A percentile compares a stretch with the other conserved stretches of the same genome.
These are phyloP conservation scores for Ophiostoma populinum DNA, from an alignment of 2,329 filamentous ascomycete genomes.

Conservation along the genomic window DNA sequence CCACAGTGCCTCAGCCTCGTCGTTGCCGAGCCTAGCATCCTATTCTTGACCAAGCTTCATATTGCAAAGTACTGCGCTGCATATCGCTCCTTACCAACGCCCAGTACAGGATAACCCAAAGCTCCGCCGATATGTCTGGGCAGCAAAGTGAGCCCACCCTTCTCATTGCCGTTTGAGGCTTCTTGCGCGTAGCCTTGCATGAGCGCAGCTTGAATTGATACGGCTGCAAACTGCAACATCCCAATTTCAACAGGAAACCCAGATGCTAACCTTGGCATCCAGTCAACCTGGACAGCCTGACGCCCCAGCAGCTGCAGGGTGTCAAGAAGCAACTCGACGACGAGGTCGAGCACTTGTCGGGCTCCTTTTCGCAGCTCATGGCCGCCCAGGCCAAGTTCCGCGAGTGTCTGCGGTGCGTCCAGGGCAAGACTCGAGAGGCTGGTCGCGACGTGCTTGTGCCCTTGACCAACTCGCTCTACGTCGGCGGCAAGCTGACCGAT, in stretches of 20 bases:
- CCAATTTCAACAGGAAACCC: not conserved
- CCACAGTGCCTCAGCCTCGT: too few species aligned
- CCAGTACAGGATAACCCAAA: too few species aligned
- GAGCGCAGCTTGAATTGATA: not conserved
- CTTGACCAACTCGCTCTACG: constrained; percentile 85
- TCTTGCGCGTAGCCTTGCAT: not conserved
- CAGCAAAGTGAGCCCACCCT: constrained; percentile 1
- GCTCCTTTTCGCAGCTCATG: constrained; percentile 77
- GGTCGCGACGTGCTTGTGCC: constrained; percentile 64
- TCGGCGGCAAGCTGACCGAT: constrained; percentile 62
- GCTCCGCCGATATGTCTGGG: not conserved
- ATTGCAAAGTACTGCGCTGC: not conserved
- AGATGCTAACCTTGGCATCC: too few species aligned
- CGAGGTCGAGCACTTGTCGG: constrained; percentile 85
- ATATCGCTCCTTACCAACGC: too few species aligned
- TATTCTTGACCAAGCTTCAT: too few species aligned
- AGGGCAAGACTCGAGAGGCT: constrained; percentile 17
- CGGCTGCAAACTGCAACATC: not conserved
- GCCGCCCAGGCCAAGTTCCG: constrained; percentile 81
- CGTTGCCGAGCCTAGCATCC: too few species aligned
- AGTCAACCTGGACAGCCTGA: constrained; percentile 58
- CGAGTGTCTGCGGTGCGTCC: constrained; percentile 70
- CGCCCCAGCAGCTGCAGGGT: constrained; percentile 67
- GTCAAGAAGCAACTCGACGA: constrained; percentile 94
- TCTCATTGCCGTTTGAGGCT: too few species aligned